Evolutionary conservation across 2,329 filamentous ascomycete species (phyloP).

Genomic region (Fusarium subtropicale): DNA sequence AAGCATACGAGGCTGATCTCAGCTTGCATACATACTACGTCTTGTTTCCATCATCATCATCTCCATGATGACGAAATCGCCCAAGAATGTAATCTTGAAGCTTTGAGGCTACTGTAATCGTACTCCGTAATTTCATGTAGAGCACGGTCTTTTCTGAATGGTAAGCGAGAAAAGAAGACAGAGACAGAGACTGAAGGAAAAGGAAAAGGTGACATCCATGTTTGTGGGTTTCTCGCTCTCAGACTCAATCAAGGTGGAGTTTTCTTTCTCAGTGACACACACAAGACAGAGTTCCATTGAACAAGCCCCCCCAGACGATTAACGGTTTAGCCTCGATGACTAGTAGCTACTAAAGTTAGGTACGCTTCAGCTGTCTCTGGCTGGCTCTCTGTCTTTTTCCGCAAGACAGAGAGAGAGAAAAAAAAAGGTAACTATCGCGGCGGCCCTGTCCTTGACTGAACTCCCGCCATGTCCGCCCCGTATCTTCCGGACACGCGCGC

Average conservation of each 20-base stretch:
- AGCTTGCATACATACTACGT: background rate
- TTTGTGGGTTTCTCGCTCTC: background rate
- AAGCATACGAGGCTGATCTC: constrained; percentile 1
- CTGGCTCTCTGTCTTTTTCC: constrained; percentile 10
- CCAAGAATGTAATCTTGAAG: background rate
- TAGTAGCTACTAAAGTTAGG: constrained; percentile 4
- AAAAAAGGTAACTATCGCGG: constrained; percentile 8
- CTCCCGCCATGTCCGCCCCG: constrained; percentile 32
- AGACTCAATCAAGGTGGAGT: constrained; percentile 22
- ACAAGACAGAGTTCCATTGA: background rate
- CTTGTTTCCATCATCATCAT: background rate
- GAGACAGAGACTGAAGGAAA: constrained; percentile 8
- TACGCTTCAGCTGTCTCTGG: constrained; percentile 26
- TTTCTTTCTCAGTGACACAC: constrained; percentile 13
- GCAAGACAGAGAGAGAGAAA: background rate
- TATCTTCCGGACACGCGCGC: constrained; percentile 21
- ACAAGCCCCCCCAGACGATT: background rate
- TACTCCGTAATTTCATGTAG: constrained; percentile 5
- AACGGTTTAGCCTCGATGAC: constrained; percentile 4
- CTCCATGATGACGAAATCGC: constrained; percentile 6
- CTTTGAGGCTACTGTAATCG: background rate
- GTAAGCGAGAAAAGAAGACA: background rate
- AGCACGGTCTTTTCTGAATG: constrained; percentile 10
- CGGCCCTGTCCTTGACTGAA: constrained; percentile 11
- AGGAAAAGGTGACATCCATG: constrained; percentile 4